Base-by-base conservation (phyloP, 129 eudicot genomes). In the Lonicera japonica region DNA sequence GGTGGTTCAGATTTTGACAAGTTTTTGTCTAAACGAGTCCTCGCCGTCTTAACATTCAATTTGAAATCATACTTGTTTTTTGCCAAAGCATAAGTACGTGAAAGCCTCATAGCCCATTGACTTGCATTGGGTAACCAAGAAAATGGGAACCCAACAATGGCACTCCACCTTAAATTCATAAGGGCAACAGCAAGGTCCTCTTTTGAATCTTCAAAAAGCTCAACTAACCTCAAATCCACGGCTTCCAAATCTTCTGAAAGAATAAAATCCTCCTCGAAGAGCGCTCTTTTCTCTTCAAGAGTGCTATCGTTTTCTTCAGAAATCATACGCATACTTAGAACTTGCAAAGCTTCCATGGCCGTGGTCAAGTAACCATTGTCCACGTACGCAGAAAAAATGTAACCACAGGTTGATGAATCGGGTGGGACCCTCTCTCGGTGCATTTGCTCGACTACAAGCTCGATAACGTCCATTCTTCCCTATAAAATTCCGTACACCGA, bases 281-380 rank as follows among this genome's bases (percentile, higher is more conserved):
- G 19, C 15, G 46, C 29, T 25, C 56, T 64, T 15, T 68, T 59
- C 47, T 88, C 76, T 40, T 76, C 61, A 7, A 76, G 76, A 70
- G 48, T 68, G 52, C 38, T n/a, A 22, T 63, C 57, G 8, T 74
- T 79, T 67, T 69, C 67, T 64, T 69, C 67, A 1, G 86, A 80
- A 65, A 94, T 72, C 95, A 88, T 94, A 52, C 86, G 75, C 85
- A 94, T 59, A 51, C 95, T 85, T 72, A 83, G 65, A 56, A 88
- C 99, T 70, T 85, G 95, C 58, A 94, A 58, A 4, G 99, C 96
- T 73, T 94, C 96, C 75, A 88, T 60, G 15, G 99, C 95, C 12
- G 96, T 94, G 72, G 63, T 77, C 67, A 70, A 39, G 63, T 61
- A 76, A 22, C 82, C 80, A n/a, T 54, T 59, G 15, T 74, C 56